Evolutionary conservation across 2,329 filamentous ascomycete species (phyloP).

Genomic region (Passalora sequoiae): DNA sequence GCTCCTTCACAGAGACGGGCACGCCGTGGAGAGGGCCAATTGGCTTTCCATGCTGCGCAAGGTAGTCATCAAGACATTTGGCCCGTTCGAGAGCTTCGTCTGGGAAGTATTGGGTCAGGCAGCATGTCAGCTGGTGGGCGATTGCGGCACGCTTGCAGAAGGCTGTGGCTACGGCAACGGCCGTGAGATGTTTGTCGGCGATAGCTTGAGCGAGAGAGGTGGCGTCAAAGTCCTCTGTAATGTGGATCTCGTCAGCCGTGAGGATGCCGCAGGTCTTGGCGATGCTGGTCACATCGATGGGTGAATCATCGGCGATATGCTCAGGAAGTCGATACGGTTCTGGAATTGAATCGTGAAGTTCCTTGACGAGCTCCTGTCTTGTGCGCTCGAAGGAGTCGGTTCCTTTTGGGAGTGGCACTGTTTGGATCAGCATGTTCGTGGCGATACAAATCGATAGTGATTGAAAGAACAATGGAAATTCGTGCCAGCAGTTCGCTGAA

Average conservation of each 20-base stretch:
- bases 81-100: constrained; percentile 19
- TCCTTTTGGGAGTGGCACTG: constrained; percentile 3
- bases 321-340: background rate
- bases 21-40: constrained; percentile 19
- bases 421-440: constrained; percentile 1
- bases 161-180: constrained; percentile 16
- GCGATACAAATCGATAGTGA: background rate
- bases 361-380: constrained; percentile 3
- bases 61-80: constrained; percentile 14
- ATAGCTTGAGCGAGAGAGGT: constrained; percentile 13
- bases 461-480: background rate
- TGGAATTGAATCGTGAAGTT: constrained; percentile 9
- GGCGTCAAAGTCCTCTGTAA: constrained; percentile 18
- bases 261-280: constrained; percentile 15
- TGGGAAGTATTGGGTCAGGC: constrained; percentile 18
- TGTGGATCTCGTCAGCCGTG: constrained; percentile 11
- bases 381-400: background rate
- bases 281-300: constrained; percentile 14
- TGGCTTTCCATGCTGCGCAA: constrained; percentile 12
- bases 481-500: background rate
- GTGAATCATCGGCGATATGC: background rate
- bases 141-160: constrained; percentile 20
- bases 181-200: constrained; percentile 8
- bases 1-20: constrained; percentile 19
- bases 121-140: constrained; percentile 19